Percentiles rank a stretch among this genome's conserved stretches.
Evolutionary conservation across 805 yeast species (phyloP).

Genomic region (Hanseniaspora taiwanica): DNA sequence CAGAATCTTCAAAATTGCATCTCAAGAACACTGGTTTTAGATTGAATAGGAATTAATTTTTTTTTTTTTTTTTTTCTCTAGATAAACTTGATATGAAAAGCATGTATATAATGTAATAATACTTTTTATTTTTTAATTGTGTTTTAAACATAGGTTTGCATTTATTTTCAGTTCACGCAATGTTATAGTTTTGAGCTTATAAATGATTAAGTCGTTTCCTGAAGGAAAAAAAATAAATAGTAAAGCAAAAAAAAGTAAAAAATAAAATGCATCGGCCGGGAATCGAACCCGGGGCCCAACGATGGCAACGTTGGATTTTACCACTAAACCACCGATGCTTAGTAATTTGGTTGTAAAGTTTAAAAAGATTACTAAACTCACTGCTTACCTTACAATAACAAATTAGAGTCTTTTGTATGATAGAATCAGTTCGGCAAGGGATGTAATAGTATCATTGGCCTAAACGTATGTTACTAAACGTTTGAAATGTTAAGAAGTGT

Average conservation of each 20-base stretch:
- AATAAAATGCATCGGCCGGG: conserved; percentile 15
- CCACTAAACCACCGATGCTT: conserved; percentile 25
- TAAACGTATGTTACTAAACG: too few species aligned
- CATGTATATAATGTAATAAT: too few species aligned
- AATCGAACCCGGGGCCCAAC: conserved; percentile 27
- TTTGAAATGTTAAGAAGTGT: too few species aligned
- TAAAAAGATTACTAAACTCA: too few species aligned
- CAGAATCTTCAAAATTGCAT: conserved; percentile 25
- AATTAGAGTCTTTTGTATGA: too few species aligned
- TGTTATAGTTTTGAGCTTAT: not conserved
- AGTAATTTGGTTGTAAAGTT: not conserved
- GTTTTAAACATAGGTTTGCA: too few species aligned
- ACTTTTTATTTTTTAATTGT: too few species aligned
- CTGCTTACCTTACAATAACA: too few species aligned
- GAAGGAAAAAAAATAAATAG: not conserved
- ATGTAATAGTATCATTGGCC: too few species aligned
- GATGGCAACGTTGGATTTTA: conserved; percentile 26
- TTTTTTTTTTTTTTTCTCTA: not conserved
- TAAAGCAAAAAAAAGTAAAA: conserved; percentile 1
- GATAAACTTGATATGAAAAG: not conserved
- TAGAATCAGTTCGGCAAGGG: too few species aligned
- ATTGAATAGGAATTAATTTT: not conserved
- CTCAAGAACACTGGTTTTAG: conserved; percentile 24
- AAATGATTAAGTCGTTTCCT: not conserved
- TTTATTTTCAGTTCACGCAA: too few species aligned